These are phyloP conservation scores for Pseudonitzschia multiseries DNA, from an alignment of 108 stramenopile genomes.

Conservation along the genomic window DNA sequence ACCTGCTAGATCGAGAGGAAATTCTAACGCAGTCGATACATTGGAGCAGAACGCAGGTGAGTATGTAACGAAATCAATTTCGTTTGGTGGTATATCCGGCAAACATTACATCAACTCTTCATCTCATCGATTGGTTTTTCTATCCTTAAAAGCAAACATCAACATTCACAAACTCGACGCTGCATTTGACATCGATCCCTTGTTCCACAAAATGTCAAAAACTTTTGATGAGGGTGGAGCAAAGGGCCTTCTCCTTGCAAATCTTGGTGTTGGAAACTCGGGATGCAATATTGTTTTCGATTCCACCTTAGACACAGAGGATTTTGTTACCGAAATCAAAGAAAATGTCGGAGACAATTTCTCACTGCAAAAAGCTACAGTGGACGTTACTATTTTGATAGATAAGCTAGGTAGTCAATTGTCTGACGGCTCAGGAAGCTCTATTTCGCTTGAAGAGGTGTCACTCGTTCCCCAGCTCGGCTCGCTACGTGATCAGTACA, in stretches of 20 bases:
- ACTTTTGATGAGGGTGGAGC: conserved; percentile 98
- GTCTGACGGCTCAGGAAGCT: conserved; percentile 9
- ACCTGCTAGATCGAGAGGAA: not conserved
- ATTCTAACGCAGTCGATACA: conserved; percentile 33
- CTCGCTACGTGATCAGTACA: conserved; percentile 59
- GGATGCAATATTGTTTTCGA: conserved; percentile 94
- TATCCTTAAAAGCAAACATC: conserved; percentile 63
- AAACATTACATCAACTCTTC: not conserved
- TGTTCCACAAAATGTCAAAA: conserved; percentile 98
- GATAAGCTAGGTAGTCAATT: conserved; percentile 45
- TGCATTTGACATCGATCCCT: conserved; percentile 95
- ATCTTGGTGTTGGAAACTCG: conserved; percentile 78
- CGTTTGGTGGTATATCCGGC: not conserved
- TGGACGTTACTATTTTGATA: conserved; percentile 65
- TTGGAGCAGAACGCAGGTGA: conserved; percentile 78
- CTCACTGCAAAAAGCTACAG: conserved; percentile 23
- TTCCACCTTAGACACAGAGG: conserved; percentile 48
- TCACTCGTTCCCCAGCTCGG: conserved; percentile 82
- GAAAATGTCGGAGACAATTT: not conserved
- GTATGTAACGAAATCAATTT: conserved; percentile 7
- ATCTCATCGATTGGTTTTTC: not conserved
- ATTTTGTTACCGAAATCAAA: not conserved
- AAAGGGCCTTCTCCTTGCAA: conserved; percentile 92
- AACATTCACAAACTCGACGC: conserved; percentile 90
- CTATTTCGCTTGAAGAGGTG: conserved; percentile 39